phyloP scores from a whole-genome alignment of 495 filamentous ascomycete genomes.

The Penicillium daleae region DNA sequence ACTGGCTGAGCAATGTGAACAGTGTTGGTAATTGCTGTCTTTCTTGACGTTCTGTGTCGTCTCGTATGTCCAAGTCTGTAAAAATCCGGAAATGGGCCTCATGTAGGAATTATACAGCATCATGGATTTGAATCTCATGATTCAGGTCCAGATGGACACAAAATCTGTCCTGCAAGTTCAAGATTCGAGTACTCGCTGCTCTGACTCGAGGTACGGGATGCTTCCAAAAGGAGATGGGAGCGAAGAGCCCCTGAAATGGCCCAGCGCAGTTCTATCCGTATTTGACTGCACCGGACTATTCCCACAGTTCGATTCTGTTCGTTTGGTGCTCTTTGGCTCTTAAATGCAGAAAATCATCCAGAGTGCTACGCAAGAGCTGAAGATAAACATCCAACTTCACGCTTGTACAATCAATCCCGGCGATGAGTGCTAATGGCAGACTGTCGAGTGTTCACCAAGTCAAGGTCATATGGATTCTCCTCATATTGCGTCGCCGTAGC shows the following conservation, averaged over 20 bases:
- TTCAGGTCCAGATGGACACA: background rate
- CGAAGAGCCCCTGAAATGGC: background rate
- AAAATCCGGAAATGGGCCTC: too few relatives aligned
- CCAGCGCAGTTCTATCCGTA: background rate
- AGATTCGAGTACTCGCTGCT: background rate
- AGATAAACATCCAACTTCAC: background rate
- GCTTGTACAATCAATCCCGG: constrained; percentile 14
- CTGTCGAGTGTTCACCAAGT: constrained; percentile 42
- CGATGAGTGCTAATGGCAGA: constrained; percentile 34
- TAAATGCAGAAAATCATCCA: too few relatives aligned
- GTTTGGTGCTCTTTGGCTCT: too few relatives aligned
- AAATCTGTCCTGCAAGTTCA: background rate
- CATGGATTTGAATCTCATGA: too few relatives aligned
- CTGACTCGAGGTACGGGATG: background rate
- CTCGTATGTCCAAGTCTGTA: too few relatives aligned
- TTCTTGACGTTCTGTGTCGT: too few relatives aligned
- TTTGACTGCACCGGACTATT: too few relatives aligned
- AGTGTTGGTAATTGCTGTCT: too few relatives aligned
- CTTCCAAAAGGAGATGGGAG: background rate
- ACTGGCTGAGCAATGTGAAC: too few relatives aligned
- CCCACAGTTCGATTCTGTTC: too few relatives aligned
- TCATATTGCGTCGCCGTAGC: constrained; percentile 40
- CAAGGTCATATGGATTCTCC: constrained; percentile 44
- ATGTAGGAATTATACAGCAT: too few relatives aligned
- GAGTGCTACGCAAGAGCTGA: background rate